These are phyloP conservation scores for Fraxinus nigra DNA, from an alignment of 305 asterid genomes.

Conservation along the genomic window DNA sequence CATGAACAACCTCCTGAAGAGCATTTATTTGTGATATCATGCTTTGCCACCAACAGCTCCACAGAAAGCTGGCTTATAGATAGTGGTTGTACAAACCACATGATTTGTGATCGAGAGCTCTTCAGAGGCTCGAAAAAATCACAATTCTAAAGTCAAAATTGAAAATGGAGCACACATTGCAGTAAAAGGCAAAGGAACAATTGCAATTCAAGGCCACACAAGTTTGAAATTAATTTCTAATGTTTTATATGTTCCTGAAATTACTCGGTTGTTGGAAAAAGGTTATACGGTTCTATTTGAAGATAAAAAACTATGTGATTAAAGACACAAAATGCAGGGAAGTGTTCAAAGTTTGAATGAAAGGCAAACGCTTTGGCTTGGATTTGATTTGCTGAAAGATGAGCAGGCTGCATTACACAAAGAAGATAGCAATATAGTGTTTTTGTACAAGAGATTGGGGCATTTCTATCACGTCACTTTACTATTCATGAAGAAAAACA, in stretches of 20 bases:
- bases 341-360: constrained; percentile 4
- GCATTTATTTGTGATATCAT: neutral
- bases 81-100: neutral
- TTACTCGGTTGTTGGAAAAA: no score
- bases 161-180: neutral
- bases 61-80: neutral
- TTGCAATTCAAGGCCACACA: neutral
- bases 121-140: neutral
- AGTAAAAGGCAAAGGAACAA: neutral
- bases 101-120: neutral
- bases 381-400: neutral
- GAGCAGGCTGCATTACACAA: neutral
- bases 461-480: neutral
- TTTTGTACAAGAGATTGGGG: neutral
- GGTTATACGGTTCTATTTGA: neutral
- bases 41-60: neutral
- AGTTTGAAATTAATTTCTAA: no score
- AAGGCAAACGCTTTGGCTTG: neutral
- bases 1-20: neutral
- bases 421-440: neutral
- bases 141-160: neutral
- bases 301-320: no score
- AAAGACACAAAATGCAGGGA: neutral
- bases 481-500: neutral
- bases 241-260: neutral